Percentiles rank a stretch among this genome's conserved stretches.
phyloP scores from a whole-genome alignment of 1,284 basidiomycete species.

The Omphalotus olearius region DNA sequence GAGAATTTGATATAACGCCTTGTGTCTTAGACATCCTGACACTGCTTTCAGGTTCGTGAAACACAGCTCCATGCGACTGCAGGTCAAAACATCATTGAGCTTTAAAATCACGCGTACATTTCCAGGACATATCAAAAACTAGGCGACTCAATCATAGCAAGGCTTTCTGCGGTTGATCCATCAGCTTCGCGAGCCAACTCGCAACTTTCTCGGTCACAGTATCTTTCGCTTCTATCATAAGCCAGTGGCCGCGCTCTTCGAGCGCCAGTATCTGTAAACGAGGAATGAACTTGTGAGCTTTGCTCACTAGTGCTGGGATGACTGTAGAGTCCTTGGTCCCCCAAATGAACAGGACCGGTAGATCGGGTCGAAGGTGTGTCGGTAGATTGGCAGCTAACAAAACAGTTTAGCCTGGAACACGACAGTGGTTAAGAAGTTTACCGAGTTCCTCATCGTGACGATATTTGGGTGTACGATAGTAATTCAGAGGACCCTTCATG shows the following conservation, averaged over 20 bases:
- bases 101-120: too few relatives aligned
- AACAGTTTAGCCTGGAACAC: constrained; percentile 2
- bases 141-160: not conserved
- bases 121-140: too few relatives aligned
- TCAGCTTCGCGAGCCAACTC: constrained; percentile 41
- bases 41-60: too few relatives aligned
- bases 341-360: constrained; percentile 61
- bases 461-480: constrained; percentile 56
- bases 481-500: constrained; percentile 68
- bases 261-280: constrained; percentile 45
- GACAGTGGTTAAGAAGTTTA: constrained; percentile 19
- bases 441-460: constrained; percentile 64
- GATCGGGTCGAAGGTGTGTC: constrained; percentile 34
- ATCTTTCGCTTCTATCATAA: constrained; percentile 57
- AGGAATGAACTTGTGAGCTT: constrained; percentile 43
- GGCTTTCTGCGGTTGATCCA: constrained; percentile 5
- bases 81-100: too few relatives aligned
- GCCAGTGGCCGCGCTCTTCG: constrained; percentile 60
- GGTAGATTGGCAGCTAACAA: constrained; percentile 35
- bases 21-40: too few relatives aligned
- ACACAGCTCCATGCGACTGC: too few relatives aligned
- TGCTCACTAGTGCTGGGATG: constrained; percentile 30
- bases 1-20: too few relatives aligned
- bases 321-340: constrained; percentile 49
- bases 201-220: constrained; percentile 42